Conservation (phyloP, 176 grass and related monocot species). For the Hordeum vulgare region DNA sequence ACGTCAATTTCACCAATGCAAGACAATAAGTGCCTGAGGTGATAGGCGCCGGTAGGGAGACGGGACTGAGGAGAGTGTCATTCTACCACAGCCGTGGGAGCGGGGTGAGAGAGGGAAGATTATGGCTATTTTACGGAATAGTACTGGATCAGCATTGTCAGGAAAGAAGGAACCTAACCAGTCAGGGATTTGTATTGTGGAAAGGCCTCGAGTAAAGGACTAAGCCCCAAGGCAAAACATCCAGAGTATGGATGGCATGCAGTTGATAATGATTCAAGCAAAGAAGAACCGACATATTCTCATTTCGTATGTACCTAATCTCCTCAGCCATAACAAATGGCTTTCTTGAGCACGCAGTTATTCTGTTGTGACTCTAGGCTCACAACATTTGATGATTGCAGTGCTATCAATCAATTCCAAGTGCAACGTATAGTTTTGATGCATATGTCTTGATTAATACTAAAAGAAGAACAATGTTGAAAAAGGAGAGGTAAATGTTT, state of each 20-base stretch:
- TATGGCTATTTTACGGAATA: neutral
- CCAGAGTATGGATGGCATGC: neutral
- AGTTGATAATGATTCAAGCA: neutral
- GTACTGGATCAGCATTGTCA: neutral
- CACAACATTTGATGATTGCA: neutral
- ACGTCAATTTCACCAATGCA: neutral
- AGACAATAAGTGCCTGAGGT: neutral
- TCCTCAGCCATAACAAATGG: neutral
- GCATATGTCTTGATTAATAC: neutral
- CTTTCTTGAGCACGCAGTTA: neutral
- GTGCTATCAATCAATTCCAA: neutral
- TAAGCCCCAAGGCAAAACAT: neutral
- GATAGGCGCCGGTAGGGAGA: neutral
- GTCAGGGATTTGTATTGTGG: neutral
- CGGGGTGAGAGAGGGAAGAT: neutral
- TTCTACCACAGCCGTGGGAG: neutral
- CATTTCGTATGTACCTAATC: neutral
- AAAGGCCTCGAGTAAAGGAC: neutral
- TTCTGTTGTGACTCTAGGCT: neutral
- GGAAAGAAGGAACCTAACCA: neutral
- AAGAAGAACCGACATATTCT: neutral
- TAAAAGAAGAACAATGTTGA: neutral
- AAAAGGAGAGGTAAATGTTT: neutral
- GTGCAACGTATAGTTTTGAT: neutral
- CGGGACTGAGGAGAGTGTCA: neutral